Base-by-base conservation (phyloP, 2,329 filamentous ascomycete genomes). In the Aureobasidium sp. region DNA sequence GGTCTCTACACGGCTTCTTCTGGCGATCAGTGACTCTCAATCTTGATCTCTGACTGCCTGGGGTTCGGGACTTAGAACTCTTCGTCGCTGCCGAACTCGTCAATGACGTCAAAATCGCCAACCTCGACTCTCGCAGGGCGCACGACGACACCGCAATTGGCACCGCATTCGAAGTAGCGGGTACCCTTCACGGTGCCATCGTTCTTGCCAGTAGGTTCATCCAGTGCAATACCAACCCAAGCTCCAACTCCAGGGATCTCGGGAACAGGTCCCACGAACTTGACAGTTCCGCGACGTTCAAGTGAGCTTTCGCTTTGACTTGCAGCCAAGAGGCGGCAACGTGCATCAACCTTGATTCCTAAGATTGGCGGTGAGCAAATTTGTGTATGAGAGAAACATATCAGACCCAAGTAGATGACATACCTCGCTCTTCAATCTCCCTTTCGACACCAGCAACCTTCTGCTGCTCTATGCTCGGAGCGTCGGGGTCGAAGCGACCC, bases 401-500 rank as follows among this genome's bases (percentile, higher is more conserved):
- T 18, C 38, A 23, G 31, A 40, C 23, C 13, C 15, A 16, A 4
- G 20, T 53, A 36, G 31, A 53, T 23, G 13, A 40, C 4, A 27
- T 51, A 80, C 91, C 90, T 77, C 91, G 88, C 64, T 87, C 85
- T 69, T 86, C 82, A 69, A 97, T 84, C 74, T 97, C 93, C 65
- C 88, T 87, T 70, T 90, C 85, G 48, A 91, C 86, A 45, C 90
- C 90, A 20, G 87, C 85, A 66, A 92, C 82, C 77, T 93, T 93
- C 69, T 93, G 87, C 75, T 93, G 85, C 76, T 94, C 91, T 27
- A 92, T 87, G 67, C 85, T 88, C 23, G 92, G 90, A 10, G 94
- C 93, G 72, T 91, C 86, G 16, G 96, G 96, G 76, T 98, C 94
- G 80, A 99, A 99, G 42, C 96, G 93, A 59, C 96, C 96, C n/a